Base-by-base conservation (phyloP, 352 stramenopile genomes). In the Plasmopara muralis region DNA sequence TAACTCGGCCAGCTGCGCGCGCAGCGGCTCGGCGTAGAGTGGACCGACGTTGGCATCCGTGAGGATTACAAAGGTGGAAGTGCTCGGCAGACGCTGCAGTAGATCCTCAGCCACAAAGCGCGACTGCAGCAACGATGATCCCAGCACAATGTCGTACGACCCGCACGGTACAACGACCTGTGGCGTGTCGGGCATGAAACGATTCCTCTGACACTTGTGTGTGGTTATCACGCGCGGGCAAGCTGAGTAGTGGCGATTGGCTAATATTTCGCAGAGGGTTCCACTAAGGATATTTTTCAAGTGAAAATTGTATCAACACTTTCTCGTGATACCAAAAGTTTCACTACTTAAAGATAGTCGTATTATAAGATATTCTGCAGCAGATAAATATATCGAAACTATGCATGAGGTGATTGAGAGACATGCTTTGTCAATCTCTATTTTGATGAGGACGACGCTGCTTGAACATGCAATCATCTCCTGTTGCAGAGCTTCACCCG, bases 51-150 rank as follows among this genome's bases (percentile, higher is more conserved):
- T 89, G 28, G 75, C 64, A 64, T 93, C 82, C 0, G 77, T 87
- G 50, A 93, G 68, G 56, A 93, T 83, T 9, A 93, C 74, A 54
- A 88, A 90, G 34, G 79, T 93, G 39, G 77, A 73, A n/a, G 72
- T 84, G 20, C 45, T 50, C 6, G 76, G 62, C 57, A 89, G 59
- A 15, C 64, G 63, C 39, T 70, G 49, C 52, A 87, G 55, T 6
- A 92, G 76, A 50, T 92, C 78, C 38, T 74, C 49, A 15, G 78
- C 74, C 9, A 89, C 67, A 46, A 77, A 87, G 47, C 62, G 68
- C 16, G 74, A 84, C 38, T 73, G 68, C 12, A 92, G 66, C 41
- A 92, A 62, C 42, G 64, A 56, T 13, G 77, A 77, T 62, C 82
- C 82, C 35, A 92, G 67, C 48, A 89, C 74, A 53, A 92, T 86